Base-by-base conservation (phyloP, 768 basidiomycete genomes). In the Tephrocybe rancida region DNA sequence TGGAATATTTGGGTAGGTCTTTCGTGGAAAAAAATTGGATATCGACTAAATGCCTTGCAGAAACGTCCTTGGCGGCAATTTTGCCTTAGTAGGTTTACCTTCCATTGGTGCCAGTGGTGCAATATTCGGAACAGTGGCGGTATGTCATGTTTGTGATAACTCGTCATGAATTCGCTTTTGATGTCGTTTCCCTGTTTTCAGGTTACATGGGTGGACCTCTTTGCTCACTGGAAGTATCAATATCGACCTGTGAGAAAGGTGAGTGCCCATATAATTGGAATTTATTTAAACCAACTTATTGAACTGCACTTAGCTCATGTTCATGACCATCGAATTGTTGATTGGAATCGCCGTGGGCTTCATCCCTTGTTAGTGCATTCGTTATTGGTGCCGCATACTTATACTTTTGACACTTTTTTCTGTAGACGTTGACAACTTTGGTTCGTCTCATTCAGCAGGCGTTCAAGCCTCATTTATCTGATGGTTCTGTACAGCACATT, bases 81-180 rank as follows among this genome's bases (percentile, higher is more conserved):
- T 98, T 65, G 79, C 92, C 2, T 73, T 96, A 11, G 88, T 95
- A 3, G 95, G 94, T 7, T 72, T 87, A 18, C 95, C 96, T 0
- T 93, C 91, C 11, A 80, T 94, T 10, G 96, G 96, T 39, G 97
- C 96, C 2, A 91, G 88, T 59, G 96, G 96, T 5, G 93, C 95
- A 1, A 89, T 98, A 50, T 95, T 96, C 52, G 93, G 92, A 14
- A 91, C 89, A 2, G 73, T 93, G 37, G 89, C 87, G 2, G 90
- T 90, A 66, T 52, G 81, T 67, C 43, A 22, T 27, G 14, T 50
- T 30, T 37, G 37, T n/a, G n/a, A n/a, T n/a, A n/a, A n/a, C n/a
- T n/a, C n/a, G n/a, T n/a, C n/a, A n/a, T n/a, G n/a, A n/a, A n/a
- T 32, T 32, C 30, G 30, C 30, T 32, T 7, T 32, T n/a, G n/a